Conservation (phyloP, 2,329 filamentous ascomycete species). For the Alternaria brassicae region DNA sequence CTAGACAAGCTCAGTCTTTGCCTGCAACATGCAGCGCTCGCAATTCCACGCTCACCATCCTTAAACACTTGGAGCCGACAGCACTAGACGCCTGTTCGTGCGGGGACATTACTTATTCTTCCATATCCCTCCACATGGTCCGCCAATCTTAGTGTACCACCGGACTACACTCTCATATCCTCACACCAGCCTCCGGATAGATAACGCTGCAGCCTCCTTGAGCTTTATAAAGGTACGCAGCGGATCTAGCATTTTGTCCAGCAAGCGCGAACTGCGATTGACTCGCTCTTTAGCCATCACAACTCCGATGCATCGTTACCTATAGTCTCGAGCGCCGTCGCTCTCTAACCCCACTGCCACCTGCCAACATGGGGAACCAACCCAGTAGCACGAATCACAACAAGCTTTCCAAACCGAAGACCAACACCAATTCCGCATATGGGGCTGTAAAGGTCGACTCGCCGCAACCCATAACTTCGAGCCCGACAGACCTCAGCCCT, state of each 20-base stretch:
- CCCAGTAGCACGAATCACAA: conserved; percentile 36
- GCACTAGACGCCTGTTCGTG: conserved; percentile 25
- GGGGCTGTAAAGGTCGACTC: conserved; percentile 29
- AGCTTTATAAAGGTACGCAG: conserved; percentile 23
- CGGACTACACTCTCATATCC: conserved; percentile 11
- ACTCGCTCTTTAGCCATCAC: conserved; percentile 14
- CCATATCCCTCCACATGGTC: conserved; percentile 18
- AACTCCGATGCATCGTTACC: conserved; percentile 22
- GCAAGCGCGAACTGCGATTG: conserved; percentile 17
- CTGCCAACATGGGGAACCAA: conserved; percentile 42
- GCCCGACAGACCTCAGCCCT: conserved; percentile 36
- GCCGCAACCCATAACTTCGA: conserved; percentile 31
- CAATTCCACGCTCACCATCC: conserved; percentile 24
- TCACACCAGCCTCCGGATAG: conserved; percentile 30
- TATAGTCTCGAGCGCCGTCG: conserved; percentile 26
- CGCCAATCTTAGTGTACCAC: conserved; percentile 20
- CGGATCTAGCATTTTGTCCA: conserved; percentile 13
- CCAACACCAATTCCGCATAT: conserved; percentile 42
- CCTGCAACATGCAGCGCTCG: conserved; percentile 31
- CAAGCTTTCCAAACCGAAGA: conserved; percentile 47
- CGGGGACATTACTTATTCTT: conserved; percentile 21
- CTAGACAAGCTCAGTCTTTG: conserved; percentile 24
- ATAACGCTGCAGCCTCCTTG: conserved; percentile 11
- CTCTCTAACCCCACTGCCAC: conserved; percentile 25
- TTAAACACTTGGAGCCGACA: conserved; percentile 22